Evolutionary conservation across 2,329 filamentous ascomycete species (phyloP).

Genomic region (Escovopsis sp.): DNA sequence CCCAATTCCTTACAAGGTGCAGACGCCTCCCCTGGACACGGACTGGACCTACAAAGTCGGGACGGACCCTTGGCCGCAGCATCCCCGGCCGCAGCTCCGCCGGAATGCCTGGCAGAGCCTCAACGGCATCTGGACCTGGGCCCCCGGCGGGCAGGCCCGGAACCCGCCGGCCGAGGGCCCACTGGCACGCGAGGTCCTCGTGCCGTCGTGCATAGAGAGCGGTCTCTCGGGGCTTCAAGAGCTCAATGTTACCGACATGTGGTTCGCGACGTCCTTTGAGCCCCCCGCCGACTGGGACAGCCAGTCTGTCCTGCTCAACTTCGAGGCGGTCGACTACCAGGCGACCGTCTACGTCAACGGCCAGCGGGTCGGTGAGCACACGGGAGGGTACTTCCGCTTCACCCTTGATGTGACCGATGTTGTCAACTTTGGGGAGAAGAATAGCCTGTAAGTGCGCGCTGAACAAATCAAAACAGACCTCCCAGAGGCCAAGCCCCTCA

Average conservation of each 20-base stretch:
- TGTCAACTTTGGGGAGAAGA: conserved; percentile 26
- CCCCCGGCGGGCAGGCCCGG: conserved; percentile 6
- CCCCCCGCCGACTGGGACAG: conserved; percentile 32
- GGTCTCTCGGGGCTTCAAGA: conserved; percentile 34
- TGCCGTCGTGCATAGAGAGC: conserved; percentile 30
- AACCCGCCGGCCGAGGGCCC: conserved; percentile 9
- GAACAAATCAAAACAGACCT: neutral
- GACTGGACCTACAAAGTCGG: conserved; percentile 38
- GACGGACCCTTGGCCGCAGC: conserved; percentile 40
- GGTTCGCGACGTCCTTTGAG: conserved; percentile 36
- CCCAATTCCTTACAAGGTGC: conserved; percentile 19
- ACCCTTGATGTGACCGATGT: conserved; percentile 40
- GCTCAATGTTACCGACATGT: conserved; percentile 27
- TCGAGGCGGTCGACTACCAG: conserved; percentile 45
- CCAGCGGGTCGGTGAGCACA: conserved; percentile 33
- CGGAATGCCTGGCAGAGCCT: conserved; percentile 39
- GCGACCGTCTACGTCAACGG: conserved; percentile 45
- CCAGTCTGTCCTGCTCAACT: conserved; percentile 34
- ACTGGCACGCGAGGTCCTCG: conserved; percentile 24
- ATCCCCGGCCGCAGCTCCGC: conserved; percentile 41
- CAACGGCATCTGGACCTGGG: conserved; percentile 44
- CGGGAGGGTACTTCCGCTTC: conserved; percentile 49
- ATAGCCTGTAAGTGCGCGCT: conserved; percentile 34
- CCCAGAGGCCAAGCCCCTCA: neutral
- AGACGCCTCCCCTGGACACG: conserved; percentile 30